Evolutionary conservation across 1,284 basidiomycete species (phyloP).

Genomic region (Microbotryum saponariae): DNA sequence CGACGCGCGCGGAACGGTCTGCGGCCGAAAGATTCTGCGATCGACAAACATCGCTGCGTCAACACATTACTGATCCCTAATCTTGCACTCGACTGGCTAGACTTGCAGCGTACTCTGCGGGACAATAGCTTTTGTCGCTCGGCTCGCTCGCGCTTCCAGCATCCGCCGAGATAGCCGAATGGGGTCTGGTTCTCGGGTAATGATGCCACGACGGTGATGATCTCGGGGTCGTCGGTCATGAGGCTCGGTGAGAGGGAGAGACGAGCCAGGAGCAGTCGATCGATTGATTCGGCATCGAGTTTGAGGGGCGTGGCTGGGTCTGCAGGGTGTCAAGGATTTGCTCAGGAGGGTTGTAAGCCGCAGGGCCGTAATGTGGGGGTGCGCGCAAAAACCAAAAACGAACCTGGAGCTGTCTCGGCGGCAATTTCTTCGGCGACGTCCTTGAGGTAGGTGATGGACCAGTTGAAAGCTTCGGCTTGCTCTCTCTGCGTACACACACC

Average conservation of each 20-base stretch:
- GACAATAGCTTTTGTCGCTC: conserved; percentile 49
- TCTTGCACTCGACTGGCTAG: too few species aligned
- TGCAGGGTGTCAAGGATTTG: conserved; percentile 3
- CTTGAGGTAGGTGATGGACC: conserved; percentile 77
- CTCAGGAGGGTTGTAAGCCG: conserved; percentile 33
- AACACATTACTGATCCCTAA: too few species aligned
- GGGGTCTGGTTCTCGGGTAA: conserved; percentile 70
- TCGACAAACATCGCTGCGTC: conserved; percentile 15
- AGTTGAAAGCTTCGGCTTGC: conserved; percentile 60
- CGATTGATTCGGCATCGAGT: conserved; percentile 51
- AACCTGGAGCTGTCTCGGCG: conserved; percentile 57
- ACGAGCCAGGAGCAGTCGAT: conserved; percentile 76
- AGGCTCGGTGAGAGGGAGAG: conserved; percentile 74
- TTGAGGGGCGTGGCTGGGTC: conserved; percentile 8
- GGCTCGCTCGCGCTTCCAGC: conserved; percentile 75
- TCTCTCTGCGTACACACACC: conserved; percentile 49
- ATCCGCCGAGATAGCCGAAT: conserved; percentile 82
- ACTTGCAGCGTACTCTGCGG: conserved; percentile 50
- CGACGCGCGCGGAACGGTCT: conserved; percentile 45
- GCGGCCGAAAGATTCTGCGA: background rate
- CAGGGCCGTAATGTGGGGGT: conserved; percentile 39
- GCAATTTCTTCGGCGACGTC: conserved; percentile 61
- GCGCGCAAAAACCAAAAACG: background rate
- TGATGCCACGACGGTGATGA: conserved; percentile 65
- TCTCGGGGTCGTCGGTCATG: conserved; percentile 79